These are phyloP conservation scores for Endogone sp. DNA, from an alignment of 192 early-diverging fungal species.

Conservation along the genomic window DNA sequence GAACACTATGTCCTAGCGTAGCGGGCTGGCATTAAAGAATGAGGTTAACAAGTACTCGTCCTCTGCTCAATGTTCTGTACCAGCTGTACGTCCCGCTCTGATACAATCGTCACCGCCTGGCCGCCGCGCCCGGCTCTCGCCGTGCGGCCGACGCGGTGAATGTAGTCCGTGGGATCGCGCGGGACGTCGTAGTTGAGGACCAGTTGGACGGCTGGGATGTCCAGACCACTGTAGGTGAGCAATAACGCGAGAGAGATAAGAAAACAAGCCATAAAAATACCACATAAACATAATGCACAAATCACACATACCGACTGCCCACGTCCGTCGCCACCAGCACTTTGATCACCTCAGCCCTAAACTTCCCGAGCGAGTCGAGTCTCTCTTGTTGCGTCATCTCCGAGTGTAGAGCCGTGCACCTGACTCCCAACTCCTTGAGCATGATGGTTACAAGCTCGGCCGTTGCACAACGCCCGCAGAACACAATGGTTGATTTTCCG, in stretches of 20 bases:
- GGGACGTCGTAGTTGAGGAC: conserved; percentile 98
- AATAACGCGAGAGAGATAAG: not conserved
- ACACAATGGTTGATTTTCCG: conserved; percentile 91
- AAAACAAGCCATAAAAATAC: not conserved
- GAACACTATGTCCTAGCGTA: not conserved
- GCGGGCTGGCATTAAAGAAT: not conserved
- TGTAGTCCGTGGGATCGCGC: conserved; percentile 92
- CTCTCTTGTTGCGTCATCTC: conserved; percentile 93
- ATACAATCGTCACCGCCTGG: conserved; percentile 80
- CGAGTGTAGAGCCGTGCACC: conserved; percentile 87
- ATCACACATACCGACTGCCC: conserved; percentile 68
- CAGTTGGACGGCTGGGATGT: conserved; percentile 90
- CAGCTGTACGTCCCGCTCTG: conserved; percentile 82
- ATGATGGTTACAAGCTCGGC: conserved; percentile 84
- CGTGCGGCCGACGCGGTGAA: conserved; percentile 97
- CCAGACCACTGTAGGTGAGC: conserved; percentile 70
- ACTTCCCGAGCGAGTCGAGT: conserved; percentile 86
- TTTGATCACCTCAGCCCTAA: conserved; percentile 81
- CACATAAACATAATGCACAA: not conserved
- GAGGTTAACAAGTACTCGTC: conserved; percentile 46
- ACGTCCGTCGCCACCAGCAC: conserved; percentile 97
- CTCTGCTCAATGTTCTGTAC: conserved; percentile 89
- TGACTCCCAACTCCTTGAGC: conserved; percentile 88
- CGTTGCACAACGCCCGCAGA: conserved; percentile 80
- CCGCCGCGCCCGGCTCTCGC: conserved; percentile 95